A percentile compares a stretch with the other conserved stretches of the same genome.
Conservation (phyloP, 2,329 filamentous ascomycete species). For the Cladophialophora yegresii region DNA sequence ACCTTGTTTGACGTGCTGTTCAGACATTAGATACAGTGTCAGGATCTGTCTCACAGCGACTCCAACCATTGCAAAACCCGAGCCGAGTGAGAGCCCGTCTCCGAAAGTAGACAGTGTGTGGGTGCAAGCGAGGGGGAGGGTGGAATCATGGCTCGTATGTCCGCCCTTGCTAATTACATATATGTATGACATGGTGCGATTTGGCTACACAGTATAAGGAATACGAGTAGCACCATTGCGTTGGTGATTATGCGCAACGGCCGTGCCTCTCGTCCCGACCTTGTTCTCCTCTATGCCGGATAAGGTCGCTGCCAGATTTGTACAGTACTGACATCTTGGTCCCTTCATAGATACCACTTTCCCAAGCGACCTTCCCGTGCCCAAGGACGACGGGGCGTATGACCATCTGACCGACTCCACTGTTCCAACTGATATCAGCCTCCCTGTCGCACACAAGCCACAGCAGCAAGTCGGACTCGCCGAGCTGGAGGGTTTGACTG, state of each 20-base stretch:
- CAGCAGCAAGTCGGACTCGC: slow-evolving; percentile 39
- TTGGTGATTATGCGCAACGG: neutral
- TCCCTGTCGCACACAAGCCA: slow-evolving; percentile 31
- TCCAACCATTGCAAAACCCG: neutral
- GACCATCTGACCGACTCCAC: slow-evolving; percentile 41
- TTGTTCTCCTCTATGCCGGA: neutral
- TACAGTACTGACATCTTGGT: neutral
- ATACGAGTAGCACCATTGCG: neutral
- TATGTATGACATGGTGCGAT: neutral
- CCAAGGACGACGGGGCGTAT: slow-evolving; percentile 47
- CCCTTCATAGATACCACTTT: slow-evolving; percentile 36
- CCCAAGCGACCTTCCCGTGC: slow-evolving; percentile 43
- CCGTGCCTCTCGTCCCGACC: neutral
- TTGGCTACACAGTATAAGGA: neutral
- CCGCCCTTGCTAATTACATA: neutral
- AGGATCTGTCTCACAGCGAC: neutral
- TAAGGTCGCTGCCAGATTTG: neutral
- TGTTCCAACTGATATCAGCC: slow-evolving; percentile 40
- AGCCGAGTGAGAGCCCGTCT: neutral
- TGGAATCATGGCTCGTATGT: slow-evolving; percentile 24
- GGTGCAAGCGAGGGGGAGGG: neutral
- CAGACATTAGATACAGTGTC: neutral
- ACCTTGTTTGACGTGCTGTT: neutral
- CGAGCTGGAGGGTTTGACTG: slow-evolving; percentile 42
- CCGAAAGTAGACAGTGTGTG: neutral